A percentile compares a stretch with the other conserved stretches of the same genome.
Conservation (phyloP, 2,329 filamentous ascomycete genomes). For the Coniosporium tulheliwenetii region DNA sequence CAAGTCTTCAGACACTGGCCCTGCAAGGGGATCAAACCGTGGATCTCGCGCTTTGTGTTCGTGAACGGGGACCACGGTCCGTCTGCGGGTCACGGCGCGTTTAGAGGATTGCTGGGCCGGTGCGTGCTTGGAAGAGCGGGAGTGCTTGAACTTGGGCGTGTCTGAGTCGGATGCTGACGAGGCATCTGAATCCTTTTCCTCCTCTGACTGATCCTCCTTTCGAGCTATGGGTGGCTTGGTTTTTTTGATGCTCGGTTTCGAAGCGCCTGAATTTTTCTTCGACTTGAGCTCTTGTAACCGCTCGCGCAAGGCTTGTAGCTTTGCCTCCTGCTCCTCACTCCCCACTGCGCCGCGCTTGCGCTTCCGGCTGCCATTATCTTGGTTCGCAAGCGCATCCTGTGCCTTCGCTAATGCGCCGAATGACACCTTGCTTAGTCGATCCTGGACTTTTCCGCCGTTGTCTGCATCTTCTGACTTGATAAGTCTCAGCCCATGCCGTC, state of each 20-base stretch:
- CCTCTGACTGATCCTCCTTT: slow-evolving; percentile 8
- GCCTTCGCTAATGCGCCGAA: slow-evolving; percentile 86
- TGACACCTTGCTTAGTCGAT: slow-evolving; percentile 47
- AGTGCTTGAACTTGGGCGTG: slow-evolving; percentile 15
- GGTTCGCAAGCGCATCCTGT: slow-evolving; percentile 49
- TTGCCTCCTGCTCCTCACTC: slow-evolving; percentile 24
- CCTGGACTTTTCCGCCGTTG: slow-evolving; percentile 24
- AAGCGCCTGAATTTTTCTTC: slow-evolving; percentile 17
- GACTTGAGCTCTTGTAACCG: slow-evolving; percentile 27
- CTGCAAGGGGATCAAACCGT: slow-evolving; percentile 59
- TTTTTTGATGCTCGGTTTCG: slow-evolving; percentile 5
- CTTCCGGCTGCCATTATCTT: slow-evolving; percentile 18
- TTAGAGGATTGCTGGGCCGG: slow-evolving; percentile 73
- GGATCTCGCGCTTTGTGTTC: slow-evolving; percentile 53
- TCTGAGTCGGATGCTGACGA: slow-evolving; percentile 4
- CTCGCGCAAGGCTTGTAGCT: slow-evolving; percentile 28
- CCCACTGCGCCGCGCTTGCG: slow-evolving; percentile 25
- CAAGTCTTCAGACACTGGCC: slow-evolving; percentile 39
- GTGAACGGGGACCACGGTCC: slow-evolving; percentile 45
- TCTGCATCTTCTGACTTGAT: slow-evolving; percentile 16
- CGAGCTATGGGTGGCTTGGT: slow-evolving; percentile 5
- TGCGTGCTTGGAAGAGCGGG: slow-evolving; percentile 68
- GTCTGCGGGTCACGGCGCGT: slow-evolving; percentile 64
- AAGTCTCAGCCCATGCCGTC: no score
- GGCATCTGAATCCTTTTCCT: background rate